phyloP scores from a whole-genome alignment of 495 filamentous ascomycete species.

The Astrothelium macrocarpum region DNA sequence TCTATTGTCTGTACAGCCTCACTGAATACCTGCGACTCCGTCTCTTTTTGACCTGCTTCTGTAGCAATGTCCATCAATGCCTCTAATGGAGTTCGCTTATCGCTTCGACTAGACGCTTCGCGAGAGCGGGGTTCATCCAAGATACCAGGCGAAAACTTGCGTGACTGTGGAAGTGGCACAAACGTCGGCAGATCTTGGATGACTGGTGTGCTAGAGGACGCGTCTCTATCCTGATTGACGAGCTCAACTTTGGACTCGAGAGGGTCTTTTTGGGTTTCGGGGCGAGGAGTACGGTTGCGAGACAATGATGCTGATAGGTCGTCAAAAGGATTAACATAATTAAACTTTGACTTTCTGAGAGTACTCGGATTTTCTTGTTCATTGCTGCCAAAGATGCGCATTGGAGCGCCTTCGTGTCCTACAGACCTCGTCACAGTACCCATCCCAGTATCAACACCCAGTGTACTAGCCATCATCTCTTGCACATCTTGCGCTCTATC shows the following conservation, averaged over 20 bases:
- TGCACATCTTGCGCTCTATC: constrained; percentile 1
- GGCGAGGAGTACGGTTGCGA: constrained; percentile 43
- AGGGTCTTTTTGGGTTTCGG: constrained; percentile 14
- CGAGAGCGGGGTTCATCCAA: constrained; percentile 25
- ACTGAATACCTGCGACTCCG: constrained; percentile 60
- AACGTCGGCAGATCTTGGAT: not conserved
- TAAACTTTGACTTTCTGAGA: constrained; percentile 46
- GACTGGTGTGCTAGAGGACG: constrained; percentile 17
- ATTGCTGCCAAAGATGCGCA: constrained; percentile 33
- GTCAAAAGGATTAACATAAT: constrained; percentile 72
- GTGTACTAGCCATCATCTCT: not conserved
- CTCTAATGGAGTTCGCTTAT: constrained; percentile 29
- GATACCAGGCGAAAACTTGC: constrained; percentile 26
- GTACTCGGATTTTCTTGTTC: constrained; percentile 36
- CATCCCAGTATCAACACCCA: not conserved
- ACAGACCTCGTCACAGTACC: not conserved
- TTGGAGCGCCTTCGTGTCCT: constrained; percentile 25
- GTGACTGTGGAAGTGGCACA: constrained; percentile 22
- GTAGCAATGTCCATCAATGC: constrained; percentile 26
- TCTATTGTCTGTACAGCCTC: constrained; percentile 60
- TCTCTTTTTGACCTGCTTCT: constrained; percentile 46
- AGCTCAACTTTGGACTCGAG: constrained; percentile 29
- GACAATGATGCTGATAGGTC: constrained; percentile 60
- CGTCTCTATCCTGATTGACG: constrained; percentile 28
- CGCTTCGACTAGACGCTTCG: constrained; percentile 23